Evolutionary conservation across 2,329 filamentous ascomycete genomes (phyloP).

Genomic region (Clonostachys chloroleuca): DNA sequence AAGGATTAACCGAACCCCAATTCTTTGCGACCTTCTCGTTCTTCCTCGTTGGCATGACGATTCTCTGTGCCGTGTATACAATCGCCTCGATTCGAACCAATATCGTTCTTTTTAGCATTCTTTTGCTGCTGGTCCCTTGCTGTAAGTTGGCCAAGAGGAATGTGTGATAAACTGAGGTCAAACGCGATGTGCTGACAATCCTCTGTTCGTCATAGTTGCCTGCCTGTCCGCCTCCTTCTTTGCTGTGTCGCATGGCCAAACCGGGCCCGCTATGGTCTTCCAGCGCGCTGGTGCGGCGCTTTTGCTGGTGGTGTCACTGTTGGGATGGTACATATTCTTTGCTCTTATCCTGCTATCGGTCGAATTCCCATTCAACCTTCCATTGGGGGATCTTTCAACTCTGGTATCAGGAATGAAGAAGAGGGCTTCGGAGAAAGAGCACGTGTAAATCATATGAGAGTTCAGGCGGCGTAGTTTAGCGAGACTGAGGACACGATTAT

Average conservation of each 20-base stretch:
- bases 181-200: neutral
- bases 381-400: constrained; percentile 44
- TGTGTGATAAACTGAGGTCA: neutral
- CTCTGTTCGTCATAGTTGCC: constrained; percentile 6
- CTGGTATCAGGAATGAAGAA: constrained; percentile 16
- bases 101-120: constrained; percentile 57
- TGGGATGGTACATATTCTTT: constrained; percentile 47
- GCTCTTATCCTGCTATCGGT: constrained; percentile 41
- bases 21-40: constrained; percentile 50
- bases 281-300: constrained; percentile 19
- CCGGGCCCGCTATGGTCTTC: constrained; percentile 7
- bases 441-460: too few species aligned
- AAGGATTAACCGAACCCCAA: constrained; percentile 31
- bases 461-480: too few species aligned
- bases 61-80: constrained; percentile 57
- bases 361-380: constrained; percentile 44
- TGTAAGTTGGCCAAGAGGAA: constrained; percentile 13
- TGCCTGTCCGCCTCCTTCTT: constrained; percentile 22
- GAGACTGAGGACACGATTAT: too few species aligned
- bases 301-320: constrained; percentile 12
- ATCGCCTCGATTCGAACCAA: constrained; percentile 64
- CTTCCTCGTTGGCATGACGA: constrained; percentile 56
- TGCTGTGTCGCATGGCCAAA: constrained; percentile 10
- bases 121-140: constrained; percentile 42
- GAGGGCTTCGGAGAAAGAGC: too few species aligned